Evolutionary conservation across 78 protist genomes (phyloP).

Genomic region (Dictyostelium purpureum): DNA sequence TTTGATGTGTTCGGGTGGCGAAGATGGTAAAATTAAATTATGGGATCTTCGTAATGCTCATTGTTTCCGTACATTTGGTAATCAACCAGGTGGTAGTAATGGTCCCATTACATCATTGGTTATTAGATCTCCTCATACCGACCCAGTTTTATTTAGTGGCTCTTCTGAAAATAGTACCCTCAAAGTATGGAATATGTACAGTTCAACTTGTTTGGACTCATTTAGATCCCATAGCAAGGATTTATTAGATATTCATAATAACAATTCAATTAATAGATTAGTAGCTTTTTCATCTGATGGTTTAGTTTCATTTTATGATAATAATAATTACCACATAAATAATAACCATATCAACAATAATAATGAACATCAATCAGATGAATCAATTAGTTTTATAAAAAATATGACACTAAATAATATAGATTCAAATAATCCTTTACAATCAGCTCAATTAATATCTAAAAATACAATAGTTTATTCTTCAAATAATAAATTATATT

Average conservation of each 20-base stretch:
- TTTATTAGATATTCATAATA: conserved; percentile 26
- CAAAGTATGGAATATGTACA: conserved; percentile 70
- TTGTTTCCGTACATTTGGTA: conserved; percentile 20
- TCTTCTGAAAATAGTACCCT: background rate
- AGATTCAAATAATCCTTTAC: background rate
- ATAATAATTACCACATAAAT: background rate
- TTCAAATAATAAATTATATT: conserved; percentile 1
- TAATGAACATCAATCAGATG: background rate
- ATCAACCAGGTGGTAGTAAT: background rate
- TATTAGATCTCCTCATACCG: conserved; percentile 2
- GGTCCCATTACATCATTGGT: background rate
- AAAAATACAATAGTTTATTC: conserved; percentile 19
- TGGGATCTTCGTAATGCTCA: conserved; percentile 42
- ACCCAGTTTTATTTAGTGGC: conserved; percentile 39
- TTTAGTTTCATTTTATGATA: conserved; percentile 6
- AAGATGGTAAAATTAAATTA: conserved; percentile 31
- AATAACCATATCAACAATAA: background rate
- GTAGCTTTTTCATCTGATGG: conserved; percentile 21
- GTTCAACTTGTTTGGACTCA: conserved; percentile 16
- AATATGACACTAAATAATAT: conserved; percentile 8
- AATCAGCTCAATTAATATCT: conserved; percentile 33
- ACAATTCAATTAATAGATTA: background rate
- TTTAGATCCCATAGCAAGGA: background rate
- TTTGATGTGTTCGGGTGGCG: conserved; percentile 15
- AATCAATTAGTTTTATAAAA: background rate